Evolutionary conservation across 164 flowering plant genomes (phyloP).

Genomic region (Nymphaea colorata): DNA sequence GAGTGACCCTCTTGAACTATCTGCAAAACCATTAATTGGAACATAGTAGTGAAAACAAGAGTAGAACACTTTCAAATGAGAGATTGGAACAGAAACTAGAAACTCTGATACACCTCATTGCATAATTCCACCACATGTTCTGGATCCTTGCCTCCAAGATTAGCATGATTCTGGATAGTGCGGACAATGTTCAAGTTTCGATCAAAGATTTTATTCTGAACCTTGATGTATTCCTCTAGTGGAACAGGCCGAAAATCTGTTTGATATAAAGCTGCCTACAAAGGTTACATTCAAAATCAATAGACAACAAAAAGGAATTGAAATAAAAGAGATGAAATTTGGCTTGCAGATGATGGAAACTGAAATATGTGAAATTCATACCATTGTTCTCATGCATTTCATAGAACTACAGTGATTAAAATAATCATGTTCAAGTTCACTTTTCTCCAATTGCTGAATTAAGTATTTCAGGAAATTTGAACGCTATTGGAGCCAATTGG

Average conservation of each 20-base stretch:
- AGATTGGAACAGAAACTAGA: not conserved
- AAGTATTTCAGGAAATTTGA: too few relatives aligned
- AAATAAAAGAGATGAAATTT: too few relatives aligned
- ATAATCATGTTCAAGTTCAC: too few relatives aligned
- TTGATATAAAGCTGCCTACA: constrained; percentile 82
- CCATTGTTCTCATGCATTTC: too few relatives aligned
- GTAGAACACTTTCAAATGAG: not conserved
- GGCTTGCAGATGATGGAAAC: too few relatives aligned
- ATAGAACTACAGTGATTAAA: too few relatives aligned
- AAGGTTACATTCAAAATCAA: constrained; percentile 1
- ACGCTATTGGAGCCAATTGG: too few relatives aligned
- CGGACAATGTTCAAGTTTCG: constrained; percentile 62
- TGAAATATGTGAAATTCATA: too few relatives aligned
- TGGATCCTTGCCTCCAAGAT: constrained; percentile 95
- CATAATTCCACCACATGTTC: constrained; percentile 87
- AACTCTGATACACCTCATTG: constrained; percentile 55
- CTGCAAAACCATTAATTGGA: constrained; percentile 17
- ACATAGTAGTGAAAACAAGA: not conserved
- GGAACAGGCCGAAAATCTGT: constrained; percentile 97
- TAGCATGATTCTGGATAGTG: constrained; percentile 52
- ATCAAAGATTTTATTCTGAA: constrained; percentile 66
- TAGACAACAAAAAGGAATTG: too few relatives aligned
- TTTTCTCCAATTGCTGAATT: too few relatives aligned
- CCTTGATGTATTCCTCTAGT: constrained; percentile 80
- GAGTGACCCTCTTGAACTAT: constrained; percentile 96